Base-by-base conservation (phyloP, 1,284 basidiomycete species). In the Cryptococcus neoformans region DNA sequence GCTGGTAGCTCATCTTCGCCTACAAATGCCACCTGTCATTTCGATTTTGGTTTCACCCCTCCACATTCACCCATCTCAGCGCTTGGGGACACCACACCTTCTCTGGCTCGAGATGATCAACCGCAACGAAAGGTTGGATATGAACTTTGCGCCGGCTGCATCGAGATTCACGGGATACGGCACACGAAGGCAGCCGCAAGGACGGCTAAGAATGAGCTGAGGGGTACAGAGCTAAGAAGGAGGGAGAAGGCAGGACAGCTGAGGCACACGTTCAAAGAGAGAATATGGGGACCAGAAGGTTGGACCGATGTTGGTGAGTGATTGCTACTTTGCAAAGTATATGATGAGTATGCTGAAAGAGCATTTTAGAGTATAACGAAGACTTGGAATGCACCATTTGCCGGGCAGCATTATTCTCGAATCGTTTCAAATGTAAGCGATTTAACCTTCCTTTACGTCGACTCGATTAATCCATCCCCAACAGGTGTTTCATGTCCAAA, bases 221-320 rank as follows among this genome's bases (percentile, higher is more conserved):
- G 80, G 37, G 66, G 81, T 12, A 78, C 79, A 7, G 59, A 52
- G 34, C 38, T 81, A 44, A 78, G 67, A 87, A 86, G 72, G 44
- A 42, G 53, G 51, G 46, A 49, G 47, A 51, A 54, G 52, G 39
- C 47, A 40, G 16, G 88, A 85, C 83, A 87, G 63, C 75, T 89
- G 56, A 81, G 91, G 17, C 91, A 94, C 71, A 87, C 89, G 1
- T 95, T 87, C 71, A 78, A 84, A 47, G 91, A 93, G 78, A 90
- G 88, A 75, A 82, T 88, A 8, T 94, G 91, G 91, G 85, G 85
- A 0, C 82, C 82, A 34, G 79, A 80, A 46, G 88, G 89, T 3
- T 94, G 91, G 92, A 85, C 86, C 56, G 88, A 91, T 69, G 85
- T 94, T 54, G 88, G 90, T 91, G 70, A 64, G 88, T 83, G 35